A percentile compares a stretch with the other conserved stretches of the same genome.
These are phyloP conservation scores for Zymoseptoria passerinii DNA, from an alignment of 2,329 filamentous ascomycete species.

Conservation along the genomic window DNA sequence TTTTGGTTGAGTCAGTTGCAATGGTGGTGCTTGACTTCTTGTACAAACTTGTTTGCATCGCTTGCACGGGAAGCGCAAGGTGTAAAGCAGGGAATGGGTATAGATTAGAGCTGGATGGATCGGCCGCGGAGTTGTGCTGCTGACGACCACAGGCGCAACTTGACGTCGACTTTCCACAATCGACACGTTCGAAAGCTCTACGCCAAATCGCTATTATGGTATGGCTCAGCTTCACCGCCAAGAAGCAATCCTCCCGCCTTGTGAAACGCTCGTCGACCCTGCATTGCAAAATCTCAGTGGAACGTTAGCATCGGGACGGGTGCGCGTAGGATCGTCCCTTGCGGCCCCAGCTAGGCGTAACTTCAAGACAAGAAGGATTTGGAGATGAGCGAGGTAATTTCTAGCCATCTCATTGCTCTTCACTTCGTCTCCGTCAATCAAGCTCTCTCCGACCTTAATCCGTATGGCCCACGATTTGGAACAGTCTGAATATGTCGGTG, in stretches of 20 bases:
- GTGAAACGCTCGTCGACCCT: not conserved
- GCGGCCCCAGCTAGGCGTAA: not conserved
- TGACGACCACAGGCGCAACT: not conserved
- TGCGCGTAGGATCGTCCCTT: not conserved
- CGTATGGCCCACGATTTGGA: not conserved
- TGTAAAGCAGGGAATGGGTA: not conserved
- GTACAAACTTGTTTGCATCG: not conserved
- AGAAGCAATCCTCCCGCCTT: not conserved
- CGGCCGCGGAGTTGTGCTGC: not conserved
- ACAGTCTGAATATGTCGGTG: not conserved
- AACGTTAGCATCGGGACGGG: not conserved
- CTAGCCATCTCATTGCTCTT: not conserved
- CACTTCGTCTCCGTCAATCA: not conserved
- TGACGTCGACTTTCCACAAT: not conserved
- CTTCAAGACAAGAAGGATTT: not conserved
- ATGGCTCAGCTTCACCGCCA: not conserved
- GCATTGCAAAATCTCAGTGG: not conserved
- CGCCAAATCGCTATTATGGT: not conserved
- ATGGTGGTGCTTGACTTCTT: not conserved
- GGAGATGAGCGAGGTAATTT: not conserved
- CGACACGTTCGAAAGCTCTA: not conserved
- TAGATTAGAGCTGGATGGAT: not conserved
- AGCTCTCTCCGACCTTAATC: not conserved
- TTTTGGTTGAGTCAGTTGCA: conserved; percentile 3
- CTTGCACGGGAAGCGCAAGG: not conserved